Conservation (phyloP, 2,329 filamentous ascomycete genomes). For the Neofusicoccum umdonicola region DNA sequence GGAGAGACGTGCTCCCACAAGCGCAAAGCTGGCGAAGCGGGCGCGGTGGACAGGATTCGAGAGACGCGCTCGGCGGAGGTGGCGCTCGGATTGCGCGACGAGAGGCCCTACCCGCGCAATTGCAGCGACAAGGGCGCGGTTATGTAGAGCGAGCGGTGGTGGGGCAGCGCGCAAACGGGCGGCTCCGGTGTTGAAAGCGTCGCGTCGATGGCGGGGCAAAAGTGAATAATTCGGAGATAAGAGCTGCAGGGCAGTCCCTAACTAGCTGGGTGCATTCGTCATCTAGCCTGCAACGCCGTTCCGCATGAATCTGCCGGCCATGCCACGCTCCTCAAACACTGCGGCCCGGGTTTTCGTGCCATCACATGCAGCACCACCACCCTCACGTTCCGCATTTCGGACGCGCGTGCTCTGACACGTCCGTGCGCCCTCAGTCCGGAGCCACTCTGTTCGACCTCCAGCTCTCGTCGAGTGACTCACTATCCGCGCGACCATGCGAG, state of each 20-base stretch:
- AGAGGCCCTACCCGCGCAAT: neutral
- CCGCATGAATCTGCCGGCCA: neutral
- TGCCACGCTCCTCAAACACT: neutral
- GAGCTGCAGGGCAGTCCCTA: neutral
- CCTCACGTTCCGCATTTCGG: neutral
- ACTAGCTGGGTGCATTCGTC: neutral
- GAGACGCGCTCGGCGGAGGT: too few relatives aligned
- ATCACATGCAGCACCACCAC: neutral
- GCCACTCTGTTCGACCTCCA: too few relatives aligned
- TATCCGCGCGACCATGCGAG: too few relatives aligned
- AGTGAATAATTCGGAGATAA: slow-evolving; percentile 6
- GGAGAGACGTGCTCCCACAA: too few relatives aligned
- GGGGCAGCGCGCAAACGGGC: neutral
- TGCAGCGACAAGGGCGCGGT: neutral
- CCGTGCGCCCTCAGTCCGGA: neutral
- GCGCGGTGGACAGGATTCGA: too few relatives aligned
- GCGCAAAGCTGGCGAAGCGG: too few relatives aligned
- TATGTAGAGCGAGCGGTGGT: neutral
- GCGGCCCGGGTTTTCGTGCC: neutral
- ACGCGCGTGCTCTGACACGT: neutral
- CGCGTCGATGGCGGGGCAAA: neutral
- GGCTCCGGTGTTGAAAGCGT: neutral
- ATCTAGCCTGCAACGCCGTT: neutral
- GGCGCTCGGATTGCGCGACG: neutral
- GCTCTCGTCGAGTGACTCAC: too few relatives aligned